Base-by-base conservation (phyloP, 2,329 filamentous ascomycete species). In the Incumbomyces lentus region DNA sequence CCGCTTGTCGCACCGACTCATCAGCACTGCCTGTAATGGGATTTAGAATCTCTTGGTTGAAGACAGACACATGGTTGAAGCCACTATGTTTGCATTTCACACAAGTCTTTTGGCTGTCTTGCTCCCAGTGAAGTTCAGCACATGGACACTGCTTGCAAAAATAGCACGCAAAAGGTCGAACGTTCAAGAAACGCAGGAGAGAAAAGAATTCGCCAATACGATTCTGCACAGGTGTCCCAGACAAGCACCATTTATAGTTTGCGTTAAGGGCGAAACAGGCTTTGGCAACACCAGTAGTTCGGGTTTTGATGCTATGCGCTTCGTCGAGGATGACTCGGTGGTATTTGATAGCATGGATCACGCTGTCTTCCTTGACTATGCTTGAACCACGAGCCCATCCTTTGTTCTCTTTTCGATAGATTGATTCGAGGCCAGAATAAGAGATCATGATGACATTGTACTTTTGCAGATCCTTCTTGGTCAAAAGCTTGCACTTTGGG, bases 201-300 rank as follows among this genome's bases (percentile, higher is more conserved):
- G 90, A 96, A 67, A 96, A 95, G 64, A 95, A 93, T 63, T 96
- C 90, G 59, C 92, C 90, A 54, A 96, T 96, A 44, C 90, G 84
- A 60, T 96, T 98, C 64, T 98, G 92, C 1, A 98, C 79, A 0
- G 92, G 92, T 1, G 92, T 98, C 7, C 92, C 92, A 13, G 86
- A 92, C 49, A 98, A 72, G 62, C 92, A 98, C 87, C 92, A 96
- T 58, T 93, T 93, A 67, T 92, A 95, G 14, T 76, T 80, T 14
- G 84, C 85, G 50, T 88, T 82, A 35, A 98, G 71, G 1, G 89
- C 88, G 62, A 96, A 96, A 63, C 90, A 96, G 34, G 92, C 90
- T 64, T 86, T 94, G 17, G 92, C 92, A 11, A 92, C 92, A 68
- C 89, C 86, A 7, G 89, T 94, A 17, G 82, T 87, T 50, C 90